These are phyloP conservation scores for Alternaria sp. DNA, from an alignment of 2,329 filamentous ascomycete genomes.

Conservation along the genomic window DNA sequence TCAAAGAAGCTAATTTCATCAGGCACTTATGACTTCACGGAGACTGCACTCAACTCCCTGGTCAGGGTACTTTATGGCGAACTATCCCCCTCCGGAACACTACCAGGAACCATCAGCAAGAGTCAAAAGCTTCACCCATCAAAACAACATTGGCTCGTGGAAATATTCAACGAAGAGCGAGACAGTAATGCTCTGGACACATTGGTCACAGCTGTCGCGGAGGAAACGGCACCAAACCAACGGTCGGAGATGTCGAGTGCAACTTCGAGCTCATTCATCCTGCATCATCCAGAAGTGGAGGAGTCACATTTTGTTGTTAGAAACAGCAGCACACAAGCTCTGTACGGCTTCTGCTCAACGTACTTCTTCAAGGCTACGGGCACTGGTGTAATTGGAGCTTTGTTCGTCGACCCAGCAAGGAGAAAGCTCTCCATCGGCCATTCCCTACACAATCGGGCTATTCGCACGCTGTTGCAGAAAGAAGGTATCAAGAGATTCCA, in stretches of 20 bases:
- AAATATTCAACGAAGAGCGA: slow-evolving; percentile 80
- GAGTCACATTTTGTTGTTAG: slow-evolving; percentile 91
- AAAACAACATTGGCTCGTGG: slow-evolving; percentile 94
- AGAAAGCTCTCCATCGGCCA: slow-evolving; percentile 89
- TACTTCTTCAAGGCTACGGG: slow-evolving; percentile 76
- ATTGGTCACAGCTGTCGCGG: slow-evolving; percentile 74
- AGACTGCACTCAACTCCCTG: slow-evolving; percentile 83
- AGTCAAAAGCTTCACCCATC: slow-evolving; percentile 87
- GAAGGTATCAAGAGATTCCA: slow-evolving; percentile 80
- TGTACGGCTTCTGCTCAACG: slow-evolving; percentile 92
- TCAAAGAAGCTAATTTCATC: not conserved
- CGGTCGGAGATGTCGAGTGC: slow-evolving; percentile 73
- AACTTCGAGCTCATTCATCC: slow-evolving; percentile 75
- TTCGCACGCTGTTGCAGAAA: slow-evolving; percentile 75
- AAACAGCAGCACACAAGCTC: slow-evolving; percentile 87
- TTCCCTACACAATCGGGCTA: slow-evolving; percentile 84
- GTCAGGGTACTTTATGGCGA: slow-evolving; percentile 87
- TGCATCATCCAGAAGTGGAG: slow-evolving; percentile 72
- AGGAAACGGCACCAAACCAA: slow-evolving; percentile 69
- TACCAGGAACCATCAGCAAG: slow-evolving; percentile 78
- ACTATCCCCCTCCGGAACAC: slow-evolving; percentile 60
- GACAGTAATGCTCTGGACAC: slow-evolving; percentile 76
- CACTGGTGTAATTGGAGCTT: slow-evolving; percentile 78
- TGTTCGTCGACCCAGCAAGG: slow-evolving; percentile 89
- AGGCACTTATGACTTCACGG: slow-evolving; percentile 92